Base-by-base conservation (phyloP, 441 rosid species). In the Melastoma candidum region DNA sequence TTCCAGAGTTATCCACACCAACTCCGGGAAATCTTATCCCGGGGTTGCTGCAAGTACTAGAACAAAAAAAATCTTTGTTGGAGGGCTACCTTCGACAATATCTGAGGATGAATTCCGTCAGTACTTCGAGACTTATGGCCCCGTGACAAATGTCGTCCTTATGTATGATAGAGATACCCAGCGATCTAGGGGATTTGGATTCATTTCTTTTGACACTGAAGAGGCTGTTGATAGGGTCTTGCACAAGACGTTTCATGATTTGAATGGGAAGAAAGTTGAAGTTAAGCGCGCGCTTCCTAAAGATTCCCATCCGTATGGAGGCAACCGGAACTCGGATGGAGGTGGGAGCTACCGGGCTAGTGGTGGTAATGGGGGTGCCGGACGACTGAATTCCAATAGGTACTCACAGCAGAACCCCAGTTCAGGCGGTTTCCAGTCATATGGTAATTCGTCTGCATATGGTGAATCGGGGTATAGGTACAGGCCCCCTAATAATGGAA, bases 11-110 rank as follows among this genome's bases (percentile, higher is more conserved):
- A 90, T 85, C 39, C 78, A 58, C 64, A 10, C 68, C 52, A 82
- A 70, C 71, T 62, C 82, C 54, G 65, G 68, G 60, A 80, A 96
- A 77, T 81, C 61, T 56, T 52, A 74, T 63, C 82, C 80, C 29
- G 60, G 68, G 47, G 83, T 84, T 46, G 87, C 41, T 36, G 41
- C 41, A 36, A 36, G 64, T 63, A 68, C 78, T 25, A 70, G 84
- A 63, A 36, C 48, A 4, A 64, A 36, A 43, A 75, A 64, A 56
- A 61, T 69, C 1, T 75, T 69, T 36, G 75, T 70, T 3, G 76
- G 76, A n/a, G 81, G 76, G 5, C 56, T 73, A 53, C 70, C 77
- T 4, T 10, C 2, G 1, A 10, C 48, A 17, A 11, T 65, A 46
- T 70, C 66, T 7, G 2, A 26, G 2, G 65, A 58, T 14, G 70